Evolutionary conservation across 1,284 basidiomycete species (phyloP).

Genomic region (Ceratobasidium sp.): DNA sequence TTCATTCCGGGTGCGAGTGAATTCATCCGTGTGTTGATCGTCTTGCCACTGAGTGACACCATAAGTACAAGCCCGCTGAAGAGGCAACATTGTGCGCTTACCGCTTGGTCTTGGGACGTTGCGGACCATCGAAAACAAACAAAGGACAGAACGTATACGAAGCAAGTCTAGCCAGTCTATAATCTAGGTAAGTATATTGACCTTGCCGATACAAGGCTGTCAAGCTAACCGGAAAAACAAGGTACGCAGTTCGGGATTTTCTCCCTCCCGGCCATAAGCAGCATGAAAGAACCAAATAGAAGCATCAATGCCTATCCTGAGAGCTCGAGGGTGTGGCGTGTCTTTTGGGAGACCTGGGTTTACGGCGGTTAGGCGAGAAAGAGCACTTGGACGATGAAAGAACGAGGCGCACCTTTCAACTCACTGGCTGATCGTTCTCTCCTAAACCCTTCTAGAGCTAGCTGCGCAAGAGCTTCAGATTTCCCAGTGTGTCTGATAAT

Average conservation of each 20-base stretch:
- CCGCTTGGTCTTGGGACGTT: constrained; percentile 78
- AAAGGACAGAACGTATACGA: constrained; percentile 81
- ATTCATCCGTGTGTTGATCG: constrained; percentile 65
- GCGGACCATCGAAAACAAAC: constrained; percentile 94
- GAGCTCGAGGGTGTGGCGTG: constrained; percentile 11
- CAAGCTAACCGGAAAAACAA: constrained; percentile 54
- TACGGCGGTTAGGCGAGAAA: constrained; percentile 10
- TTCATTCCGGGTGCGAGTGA: constrained; percentile 74
- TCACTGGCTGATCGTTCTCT: constrained; percentile 47
- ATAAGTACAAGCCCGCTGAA: background rate
- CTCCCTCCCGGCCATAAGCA: constrained; percentile 49
- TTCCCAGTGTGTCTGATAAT: constrained; percentile 43
- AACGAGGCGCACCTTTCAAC: constrained; percentile 48
- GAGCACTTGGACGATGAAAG: background rate
- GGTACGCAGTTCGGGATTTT: constrained; percentile 56
- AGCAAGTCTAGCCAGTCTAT: constrained; percentile 63
- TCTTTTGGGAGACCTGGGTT: background rate
- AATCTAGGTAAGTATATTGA: background rate
- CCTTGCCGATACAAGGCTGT: background rate
- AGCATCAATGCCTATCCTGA: constrained; percentile 26
- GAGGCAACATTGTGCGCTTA: background rate
- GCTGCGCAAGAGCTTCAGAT: constrained; percentile 42
- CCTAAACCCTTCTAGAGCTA: constrained; percentile 47
- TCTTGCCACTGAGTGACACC: constrained; percentile 66
- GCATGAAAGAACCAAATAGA: constrained; percentile 56